Evolutionary conservation across 2,329 filamentous ascomycete species (phyloP).

Genomic region (Lachnellula arida): DNA sequence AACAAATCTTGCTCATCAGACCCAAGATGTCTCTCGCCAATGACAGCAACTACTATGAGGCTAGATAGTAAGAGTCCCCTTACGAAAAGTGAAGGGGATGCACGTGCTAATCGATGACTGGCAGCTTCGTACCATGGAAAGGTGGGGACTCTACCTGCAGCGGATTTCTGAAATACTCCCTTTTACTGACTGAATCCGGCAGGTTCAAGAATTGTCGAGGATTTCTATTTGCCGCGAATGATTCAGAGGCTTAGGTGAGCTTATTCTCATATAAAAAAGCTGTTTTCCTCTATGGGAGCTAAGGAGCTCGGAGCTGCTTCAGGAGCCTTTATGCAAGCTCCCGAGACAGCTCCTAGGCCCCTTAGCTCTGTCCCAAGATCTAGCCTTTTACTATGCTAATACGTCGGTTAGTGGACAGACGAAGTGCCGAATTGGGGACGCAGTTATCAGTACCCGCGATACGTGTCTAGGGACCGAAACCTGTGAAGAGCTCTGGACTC

Average conservation of each 20-base stretch:
- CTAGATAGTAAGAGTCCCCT: slow-evolving; percentile 38
- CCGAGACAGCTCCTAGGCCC: too few relatives aligned
- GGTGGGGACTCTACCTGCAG: too few relatives aligned
- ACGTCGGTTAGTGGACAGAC: not conserved
- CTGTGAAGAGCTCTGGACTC: slow-evolving; percentile 63
- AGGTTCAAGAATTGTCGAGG: slow-evolving; percentile 52
- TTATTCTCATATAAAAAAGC: too few relatives aligned
- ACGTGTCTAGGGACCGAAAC: slow-evolving; percentile 61
- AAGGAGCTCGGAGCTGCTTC: too few relatives aligned
- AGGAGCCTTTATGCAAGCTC: too few relatives aligned
- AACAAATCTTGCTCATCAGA: slow-evolving; percentile 65
- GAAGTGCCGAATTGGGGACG: slow-evolving; percentile 53
- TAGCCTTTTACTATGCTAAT: too few relatives aligned
- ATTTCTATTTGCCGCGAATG: slow-evolving; percentile 58
- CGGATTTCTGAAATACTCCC: too few relatives aligned
- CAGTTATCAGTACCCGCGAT: slow-evolving; percentile 45
- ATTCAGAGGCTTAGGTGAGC: not conserved
- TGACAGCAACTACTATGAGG: slow-evolving; percentile 62
- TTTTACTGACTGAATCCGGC: slow-evolving; percentile 17
- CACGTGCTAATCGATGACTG: too few relatives aligned
- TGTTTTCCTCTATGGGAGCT: too few relatives aligned
- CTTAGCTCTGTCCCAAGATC: too few relatives aligned
- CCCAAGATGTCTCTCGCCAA: slow-evolving; percentile 69
- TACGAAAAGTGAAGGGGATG: too few relatives aligned
- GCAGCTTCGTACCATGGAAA: too few relatives aligned